Conservation (phyloP, 2,329 filamentous ascomycete species). For the Paraphoma sp. region DNA sequence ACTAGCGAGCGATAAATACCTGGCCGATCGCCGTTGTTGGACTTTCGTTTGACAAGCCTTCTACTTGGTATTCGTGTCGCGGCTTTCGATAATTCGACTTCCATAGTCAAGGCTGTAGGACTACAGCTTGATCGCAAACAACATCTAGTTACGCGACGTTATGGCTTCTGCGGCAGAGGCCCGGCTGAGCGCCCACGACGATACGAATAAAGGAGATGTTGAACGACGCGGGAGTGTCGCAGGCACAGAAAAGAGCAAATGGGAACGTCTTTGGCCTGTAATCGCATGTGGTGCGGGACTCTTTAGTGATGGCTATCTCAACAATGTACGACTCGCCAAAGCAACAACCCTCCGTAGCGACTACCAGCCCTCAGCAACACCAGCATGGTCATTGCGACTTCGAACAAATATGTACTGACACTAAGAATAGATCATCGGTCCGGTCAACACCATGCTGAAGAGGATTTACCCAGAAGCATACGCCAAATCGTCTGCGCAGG, state of each 20-base stretch:
- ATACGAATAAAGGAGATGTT: constrained; percentile 13
- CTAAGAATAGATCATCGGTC: constrained; percentile 74
- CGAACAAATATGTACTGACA: constrained; percentile 14
- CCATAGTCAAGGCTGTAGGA: neutral
- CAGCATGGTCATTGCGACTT: neutral
- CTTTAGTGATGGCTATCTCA: constrained; percentile 91
- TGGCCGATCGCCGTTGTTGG: neutral
- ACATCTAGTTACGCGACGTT: neutral
- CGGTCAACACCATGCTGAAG: constrained; percentile 78
- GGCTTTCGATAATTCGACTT: neutral
- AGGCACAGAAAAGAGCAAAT: constrained; percentile 40
- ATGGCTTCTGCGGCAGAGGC: constrained; percentile 20
- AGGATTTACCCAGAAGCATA: constrained; percentile 75
- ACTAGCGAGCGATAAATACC: constrained; percentile 1
- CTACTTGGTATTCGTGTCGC: neutral
- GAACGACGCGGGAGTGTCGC: constrained; percentile 36
- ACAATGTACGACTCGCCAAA: constrained; percentile 65
- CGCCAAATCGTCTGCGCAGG: constrained; percentile 69
- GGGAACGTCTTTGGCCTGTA: constrained; percentile 69
- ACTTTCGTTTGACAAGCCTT: neutral
- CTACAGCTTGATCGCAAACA: neutral
- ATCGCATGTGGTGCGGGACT: constrained; percentile 89
- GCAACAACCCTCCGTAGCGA: constrained; percentile 5
- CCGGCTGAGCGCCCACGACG: constrained; percentile 1
- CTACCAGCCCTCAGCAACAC: neutral